These are phyloP conservation scores for Microbotryomycetes sp. DNA, from an alignment of 1,284 basidiomycete genomes.

Conservation along the genomic window DNA sequence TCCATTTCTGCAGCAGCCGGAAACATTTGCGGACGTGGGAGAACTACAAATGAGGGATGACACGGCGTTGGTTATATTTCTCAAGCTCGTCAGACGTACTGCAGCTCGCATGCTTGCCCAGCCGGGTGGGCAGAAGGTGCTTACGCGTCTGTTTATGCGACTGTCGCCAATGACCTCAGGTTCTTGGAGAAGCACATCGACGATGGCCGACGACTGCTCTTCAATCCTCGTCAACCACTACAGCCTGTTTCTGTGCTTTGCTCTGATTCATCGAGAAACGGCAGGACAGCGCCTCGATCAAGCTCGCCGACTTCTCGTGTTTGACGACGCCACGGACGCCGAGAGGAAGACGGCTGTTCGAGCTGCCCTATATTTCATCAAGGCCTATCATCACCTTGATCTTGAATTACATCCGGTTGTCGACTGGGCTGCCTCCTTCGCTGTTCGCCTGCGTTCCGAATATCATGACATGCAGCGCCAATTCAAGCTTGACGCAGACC, in stretches of 20 bases:
- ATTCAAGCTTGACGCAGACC: neutral
- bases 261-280: constrained; percentile 60
- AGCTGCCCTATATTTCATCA: constrained; percentile 66
- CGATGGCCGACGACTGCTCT: constrained; percentile 51
- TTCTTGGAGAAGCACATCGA: constrained; percentile 53
- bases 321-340: constrained; percentile 59
- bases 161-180: constrained; percentile 65
- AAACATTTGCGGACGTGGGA: constrained; percentile 48
- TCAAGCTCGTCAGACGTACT: constrained; percentile 65
- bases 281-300: constrained; percentile 53
- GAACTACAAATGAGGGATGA: constrained; percentile 52
- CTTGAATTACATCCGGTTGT: constrained; percentile 54
- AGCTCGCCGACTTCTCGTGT: constrained; percentile 60
- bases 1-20: constrained; percentile 59
- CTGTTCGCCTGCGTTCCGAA: constrained; percentile 55
- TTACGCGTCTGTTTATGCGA: constrained; percentile 69
- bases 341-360: constrained; percentile 67
- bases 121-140: constrained; percentile 41
- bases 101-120: constrained; percentile 41
- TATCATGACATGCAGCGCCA: constrained; percentile 33
- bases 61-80: constrained; percentile 68
- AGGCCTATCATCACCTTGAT: constrained; percentile 56
- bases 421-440: constrained; percentile 62
- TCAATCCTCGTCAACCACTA: constrained; percentile 83
- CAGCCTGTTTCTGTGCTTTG: constrained; percentile 64